Percentiles rank a stretch among this genome's conserved stretches.
Conservation (phyloP, 768 basidiomycete species). For the Amanita pseudoporphyria region DNA sequence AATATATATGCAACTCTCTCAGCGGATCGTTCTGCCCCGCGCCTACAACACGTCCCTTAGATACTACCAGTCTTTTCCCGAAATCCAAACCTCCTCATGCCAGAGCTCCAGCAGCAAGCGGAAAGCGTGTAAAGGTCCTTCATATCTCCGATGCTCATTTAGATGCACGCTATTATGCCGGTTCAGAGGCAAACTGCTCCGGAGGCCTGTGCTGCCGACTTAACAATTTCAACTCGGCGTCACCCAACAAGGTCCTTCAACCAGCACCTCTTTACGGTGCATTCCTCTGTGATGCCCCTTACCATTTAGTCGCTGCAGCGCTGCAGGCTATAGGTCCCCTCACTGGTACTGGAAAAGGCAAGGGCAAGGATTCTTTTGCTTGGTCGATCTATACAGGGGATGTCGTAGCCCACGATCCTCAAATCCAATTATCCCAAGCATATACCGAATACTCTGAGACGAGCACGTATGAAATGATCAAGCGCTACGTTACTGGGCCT, state of each 20-base stretch:
- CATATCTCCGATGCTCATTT: conserved; percentile 75
- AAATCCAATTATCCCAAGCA: conserved; percentile 52
- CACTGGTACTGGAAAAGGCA: conserved; percentile 33
- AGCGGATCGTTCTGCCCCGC: conserved; percentile 32
- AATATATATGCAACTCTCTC: background rate
- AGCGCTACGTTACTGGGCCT: conserved; percentile 49
- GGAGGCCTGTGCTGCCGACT: conserved; percentile 48
- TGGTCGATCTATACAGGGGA: conserved; percentile 69
- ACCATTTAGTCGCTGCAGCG: conserved; percentile 47
- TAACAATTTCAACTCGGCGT: conserved; percentile 38
- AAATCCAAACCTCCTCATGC: conserved; percentile 69
- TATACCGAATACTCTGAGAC: conserved; percentile 10
- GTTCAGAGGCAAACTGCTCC: conserved; percentile 66
- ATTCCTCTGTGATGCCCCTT: conserved; percentile 52
- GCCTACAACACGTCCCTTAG: conserved; percentile 48
- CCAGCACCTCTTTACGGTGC: conserved; percentile 65
- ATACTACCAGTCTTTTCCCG: conserved; percentile 60
- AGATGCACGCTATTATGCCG: conserved; percentile 63
- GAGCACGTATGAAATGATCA: conserved; percentile 50
- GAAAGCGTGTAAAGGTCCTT: conserved; percentile 58
- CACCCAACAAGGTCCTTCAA: conserved; percentile 38
- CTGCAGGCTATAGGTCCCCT: conserved; percentile 61
- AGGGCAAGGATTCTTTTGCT: conserved; percentile 40
- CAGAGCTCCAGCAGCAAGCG: conserved; percentile 50
- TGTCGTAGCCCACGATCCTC: conserved; percentile 61